phyloP scores from a whole-genome alignment of 495 filamentous ascomycete species.

The Cladorrhinum samala region DNA sequence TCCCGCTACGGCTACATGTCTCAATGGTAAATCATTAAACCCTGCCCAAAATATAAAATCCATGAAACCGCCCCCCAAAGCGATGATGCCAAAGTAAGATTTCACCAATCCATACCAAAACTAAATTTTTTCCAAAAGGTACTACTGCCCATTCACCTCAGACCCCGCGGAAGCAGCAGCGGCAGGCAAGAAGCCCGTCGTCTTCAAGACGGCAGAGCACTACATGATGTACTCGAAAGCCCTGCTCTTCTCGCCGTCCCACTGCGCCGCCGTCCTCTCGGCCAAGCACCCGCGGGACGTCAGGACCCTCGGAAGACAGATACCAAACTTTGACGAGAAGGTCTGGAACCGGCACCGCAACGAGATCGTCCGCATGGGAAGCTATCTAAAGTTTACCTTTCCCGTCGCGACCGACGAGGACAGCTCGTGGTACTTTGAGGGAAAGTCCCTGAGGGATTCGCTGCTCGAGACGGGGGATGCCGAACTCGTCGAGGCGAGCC shows the following conservation, averaged over 20 bases:
- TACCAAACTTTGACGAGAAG: slow-evolving; percentile 46
- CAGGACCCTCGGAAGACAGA: slow-evolving; percentile 51
- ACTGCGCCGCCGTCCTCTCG: slow-evolving; percentile 35
- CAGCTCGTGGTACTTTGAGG: neutral
- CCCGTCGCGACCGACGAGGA: slow-evolving; percentile 13
- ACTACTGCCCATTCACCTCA: too few relatives aligned
- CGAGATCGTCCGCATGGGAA: slow-evolving; percentile 55
- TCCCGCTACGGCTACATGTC: neutral
- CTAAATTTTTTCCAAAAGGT: too few relatives aligned
- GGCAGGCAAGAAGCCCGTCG: neutral
- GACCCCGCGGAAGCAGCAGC: too few relatives aligned
- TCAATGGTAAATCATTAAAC: neutral
- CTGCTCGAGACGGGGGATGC: slow-evolving; percentile 53
- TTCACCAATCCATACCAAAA: too few relatives aligned
- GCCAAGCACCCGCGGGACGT: slow-evolving; percentile 38
- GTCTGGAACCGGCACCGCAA: slow-evolving; percentile 49
- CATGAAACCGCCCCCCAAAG: too few relatives aligned
- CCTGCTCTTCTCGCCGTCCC: slow-evolving; percentile 43
- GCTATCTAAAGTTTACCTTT: slow-evolving; percentile 52
- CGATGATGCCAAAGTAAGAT: too few relatives aligned
- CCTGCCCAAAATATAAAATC: too few relatives aligned
- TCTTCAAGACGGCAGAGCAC: slow-evolving; percentile 1
- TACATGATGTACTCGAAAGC: slow-evolving; percentile 65
- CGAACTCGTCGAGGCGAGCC: slow-evolving; percentile 59
- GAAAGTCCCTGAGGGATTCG: slow-evolving; percentile 29